These are phyloP conservation scores for Ceratobasidium sp. DNA, from an alignment of 1,284 basidiomycete genomes.

Conservation along the genomic window DNA sequence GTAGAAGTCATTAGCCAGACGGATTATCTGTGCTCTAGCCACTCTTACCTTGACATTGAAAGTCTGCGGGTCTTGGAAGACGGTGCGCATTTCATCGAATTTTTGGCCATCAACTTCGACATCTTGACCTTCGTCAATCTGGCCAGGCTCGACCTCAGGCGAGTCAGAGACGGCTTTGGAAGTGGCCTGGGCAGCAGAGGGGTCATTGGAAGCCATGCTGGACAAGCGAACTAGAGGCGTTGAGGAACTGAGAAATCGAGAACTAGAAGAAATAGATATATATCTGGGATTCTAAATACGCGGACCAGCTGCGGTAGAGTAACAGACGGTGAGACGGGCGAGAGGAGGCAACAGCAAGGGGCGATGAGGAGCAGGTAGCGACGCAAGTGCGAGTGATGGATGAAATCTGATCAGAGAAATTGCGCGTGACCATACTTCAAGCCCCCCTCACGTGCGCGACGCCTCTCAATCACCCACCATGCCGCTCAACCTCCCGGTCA, in stretches of 20 bases:
- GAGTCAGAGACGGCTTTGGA: slow-evolving; percentile 62
- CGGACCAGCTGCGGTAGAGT: slow-evolving; percentile 42
- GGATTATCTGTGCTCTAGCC: slow-evolving; percentile 38
- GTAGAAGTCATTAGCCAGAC: background rate
- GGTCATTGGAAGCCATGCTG: slow-evolving; percentile 49
- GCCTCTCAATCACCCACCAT: slow-evolving; percentile 39
- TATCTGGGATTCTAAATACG: slow-evolving; percentile 41
- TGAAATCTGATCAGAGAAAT: slow-evolving; percentile 33
- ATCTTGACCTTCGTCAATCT: slow-evolving; percentile 70
- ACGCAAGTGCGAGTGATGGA: slow-evolving; percentile 21
- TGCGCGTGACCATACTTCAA: slow-evolving; percentile 13
- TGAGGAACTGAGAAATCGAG: background rate
- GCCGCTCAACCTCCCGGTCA: slow-evolving; percentile 42
- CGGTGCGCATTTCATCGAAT: slow-evolving; percentile 84
- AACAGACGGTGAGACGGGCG: slow-evolving; percentile 48
- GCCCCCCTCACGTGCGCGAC: slow-evolving; percentile 8
- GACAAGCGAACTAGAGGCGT: slow-evolving; percentile 1
- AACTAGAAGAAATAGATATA: background rate
- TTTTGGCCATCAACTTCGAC: slow-evolving; percentile 56
- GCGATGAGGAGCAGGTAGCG: slow-evolving; percentile 5
- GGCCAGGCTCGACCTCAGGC: slow-evolving; percentile 63
- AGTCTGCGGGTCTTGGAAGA: slow-evolving; percentile 85
- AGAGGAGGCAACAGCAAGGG: slow-evolving; percentile 26
- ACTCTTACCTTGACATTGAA: slow-evolving; percentile 87
- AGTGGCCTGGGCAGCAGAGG: slow-evolving; percentile 71